Base-by-base conservation (phyloP, 805 yeast species). In the Debaryomyces prosopidis region DNA sequence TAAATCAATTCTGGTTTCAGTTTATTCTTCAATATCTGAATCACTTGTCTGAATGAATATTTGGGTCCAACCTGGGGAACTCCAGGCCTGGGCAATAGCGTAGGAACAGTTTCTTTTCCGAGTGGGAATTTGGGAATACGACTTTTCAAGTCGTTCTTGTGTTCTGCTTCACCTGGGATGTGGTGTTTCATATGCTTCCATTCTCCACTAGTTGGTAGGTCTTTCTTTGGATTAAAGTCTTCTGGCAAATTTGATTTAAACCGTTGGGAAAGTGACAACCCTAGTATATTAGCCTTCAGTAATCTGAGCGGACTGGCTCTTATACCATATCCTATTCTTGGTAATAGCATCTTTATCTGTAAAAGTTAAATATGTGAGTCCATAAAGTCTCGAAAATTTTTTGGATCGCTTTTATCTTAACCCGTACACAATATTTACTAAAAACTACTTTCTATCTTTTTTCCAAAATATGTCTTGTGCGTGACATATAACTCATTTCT, bases 41-140 rank as follows among this genome's bases (percentile, higher is more conserved):
- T 69, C 66, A 89, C 82, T 59, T 84, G 84, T 5, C 80, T 67
- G 51, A 89, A 77, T 4, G 81, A 71, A 57, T 78, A 65, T 42
- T 68, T 59, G 31, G 76, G 74, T 1, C 85, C 80, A 2, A 87
- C 87, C 30, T 82, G 77, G 8, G 96, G 96, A 9, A 86, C 88
- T 11, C 86, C 87, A 0, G 90, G 87, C 45, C 85, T 74, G 9
- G 94, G 94, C 31, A 87, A 67, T 31, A 87, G 70, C 0, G 89
- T 79, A 1, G 90, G 87, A 7, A 79, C 76, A 10, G 75, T 69
- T 47, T 83, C 89, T 49, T 81, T 83, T 28, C 77, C 80, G 23
- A 87, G 68, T 2, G 89, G 87, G 49, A 86, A 80, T 40, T 73
- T 68, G 3, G 94, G 94, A 1, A 87, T 53, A 30, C 94, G 65